Base-by-base conservation (phyloP, 805 yeast species). In the Cyberlindnera samutprakarnensis region DNA sequence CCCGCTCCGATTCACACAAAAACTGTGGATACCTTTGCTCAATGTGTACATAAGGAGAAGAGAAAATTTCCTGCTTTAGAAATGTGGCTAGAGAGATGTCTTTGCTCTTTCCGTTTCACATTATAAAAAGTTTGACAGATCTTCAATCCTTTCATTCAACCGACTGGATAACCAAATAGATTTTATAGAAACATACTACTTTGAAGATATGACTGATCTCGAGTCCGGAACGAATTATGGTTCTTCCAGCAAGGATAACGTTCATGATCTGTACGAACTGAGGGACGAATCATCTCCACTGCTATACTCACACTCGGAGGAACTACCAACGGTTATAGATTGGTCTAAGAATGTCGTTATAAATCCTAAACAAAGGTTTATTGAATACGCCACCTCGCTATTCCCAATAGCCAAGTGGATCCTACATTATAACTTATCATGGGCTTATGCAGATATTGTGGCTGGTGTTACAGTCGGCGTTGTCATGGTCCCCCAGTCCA, bases 391-490 rank as follows among this genome's bases (percentile, higher is more conserved):
- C 2, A 38, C 57, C 9, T 78, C 88, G 2, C 52, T 86, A 17
- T 83, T 88, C 53, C 96, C 96, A 2, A 76, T 88, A 23, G 54
- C 74, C 9, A 61, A 66, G n/a, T 88, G 96, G 96, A 73, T 87
- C 28, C 70, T 78, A 35, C 84, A 85, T 51, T 88, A 88, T 60
- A 88, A 88, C 51, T 47, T 66, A 9, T 67, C 69, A 18, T 88
- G 96, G 96, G 60, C 79, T 12, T 73, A 74, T 36, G 73, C 85
- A 19, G 96, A 88, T 57, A 56, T 88, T 41, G 77, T 87, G 35
- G 95, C 96, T 2, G 96, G 96, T 54, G 68, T 88, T 38, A 85
- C 96, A 2, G 95, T 88, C 14, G 96, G 96, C 27, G 76, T 83
- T 39, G 96, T 88, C 14, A 68, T 87, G 43, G 95, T 88, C 19